Evolutionary conservation across 108 stramenopile species (phyloP), one percentile per base, ranked within the genome.

Genomic region (Skeletonema menzelii): DNA sequence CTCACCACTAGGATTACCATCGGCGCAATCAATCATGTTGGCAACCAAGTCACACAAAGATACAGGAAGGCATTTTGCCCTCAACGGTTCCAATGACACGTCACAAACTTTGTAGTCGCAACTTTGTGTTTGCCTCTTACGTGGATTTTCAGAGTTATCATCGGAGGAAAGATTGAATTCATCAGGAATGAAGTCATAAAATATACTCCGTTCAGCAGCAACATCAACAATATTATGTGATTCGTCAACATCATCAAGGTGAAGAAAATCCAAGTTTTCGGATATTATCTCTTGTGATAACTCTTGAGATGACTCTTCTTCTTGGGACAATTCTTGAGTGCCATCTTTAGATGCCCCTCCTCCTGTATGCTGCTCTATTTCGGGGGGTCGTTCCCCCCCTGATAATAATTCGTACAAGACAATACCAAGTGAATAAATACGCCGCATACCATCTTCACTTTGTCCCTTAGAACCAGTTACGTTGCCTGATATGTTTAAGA

Each of bases 21-120:
- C 1, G 35, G 35, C 35, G 11, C 35, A 37, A 37, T 11, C 35
- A 37, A 37, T 5, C 35, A 37, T 37, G 35, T 37, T 37, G 31
- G 11, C 40, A 22, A 75, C 47, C 49, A 75, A 67, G 27, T 75
- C 47, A 37, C 74, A 75, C 15, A 75, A 49, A 14, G 74, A 40
- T 3, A 8, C 12, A 24, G 66, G 66, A 13, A 75, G 34, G 31
- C 74, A 59, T 31, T 60, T 47, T 34, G 49, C 14, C 34, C 15
- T 62, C n/a, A 75, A 46, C 0, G 27, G 30, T 30, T 75, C 74
- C 6, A 27, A 31, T 10, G 66, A 56, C 28, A 46, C 30, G 1
- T 46, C 26, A 40, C 15, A 40, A 40, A 40, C 38, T 40, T 13
- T 40, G 8, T 40, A 37, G 35, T 7, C 1, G 11, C 35, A 40